These are phyloP conservation scores for Hanseniaspora taiwanica DNA, from an alignment of 805 yeast species.

Conservation along the genomic window DNA sequence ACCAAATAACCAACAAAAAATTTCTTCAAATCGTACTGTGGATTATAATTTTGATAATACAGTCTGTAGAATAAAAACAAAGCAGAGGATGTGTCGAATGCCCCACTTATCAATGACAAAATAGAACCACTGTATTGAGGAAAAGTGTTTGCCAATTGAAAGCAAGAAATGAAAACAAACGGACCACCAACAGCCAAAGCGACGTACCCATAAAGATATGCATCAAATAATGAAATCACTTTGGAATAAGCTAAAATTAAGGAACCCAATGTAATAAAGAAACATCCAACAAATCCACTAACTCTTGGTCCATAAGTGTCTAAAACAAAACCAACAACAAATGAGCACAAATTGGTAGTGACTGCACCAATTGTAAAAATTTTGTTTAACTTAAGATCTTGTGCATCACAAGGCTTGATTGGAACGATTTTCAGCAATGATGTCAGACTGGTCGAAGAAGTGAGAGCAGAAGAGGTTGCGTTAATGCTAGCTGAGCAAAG, in stretches of 20 bases:
- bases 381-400: conserved; percentile 68
- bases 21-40: conserved; percentile 26
- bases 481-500: conserved; percentile 31
- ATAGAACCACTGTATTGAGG: conserved; percentile 73
- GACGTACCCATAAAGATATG: conserved; percentile 62
- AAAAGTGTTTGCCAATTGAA: conserved; percentile 80
- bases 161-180: conserved; percentile 77
- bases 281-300: conserved; percentile 63
- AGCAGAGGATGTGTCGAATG: conserved; percentile 88
- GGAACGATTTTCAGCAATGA: not conserved
- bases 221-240: conserved; percentile 30
- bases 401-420: conserved; percentile 43
- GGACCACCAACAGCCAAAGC: conserved; percentile 85
- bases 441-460: too few relatives aligned
- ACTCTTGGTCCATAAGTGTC: conserved; percentile 73
- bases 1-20: conserved; percentile 58
- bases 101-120: conserved; percentile 79
- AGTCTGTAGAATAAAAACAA: conserved; percentile 64
- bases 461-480: conserved; percentile 2
- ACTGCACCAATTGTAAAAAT: conserved; percentile 83
- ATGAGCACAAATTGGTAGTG: conserved; percentile 69
- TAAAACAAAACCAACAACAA: conserved; percentile 68
- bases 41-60: conserved; percentile 32
- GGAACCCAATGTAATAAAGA: conserved; percentile 45
- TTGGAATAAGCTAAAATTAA: conserved; percentile 11